Evolutionary conservation across 225 moss, liverwort and hornwort genomes (phyloP), one percentile per base, ranked within the genome.

Genomic region (Bryum argenteum): DNA sequence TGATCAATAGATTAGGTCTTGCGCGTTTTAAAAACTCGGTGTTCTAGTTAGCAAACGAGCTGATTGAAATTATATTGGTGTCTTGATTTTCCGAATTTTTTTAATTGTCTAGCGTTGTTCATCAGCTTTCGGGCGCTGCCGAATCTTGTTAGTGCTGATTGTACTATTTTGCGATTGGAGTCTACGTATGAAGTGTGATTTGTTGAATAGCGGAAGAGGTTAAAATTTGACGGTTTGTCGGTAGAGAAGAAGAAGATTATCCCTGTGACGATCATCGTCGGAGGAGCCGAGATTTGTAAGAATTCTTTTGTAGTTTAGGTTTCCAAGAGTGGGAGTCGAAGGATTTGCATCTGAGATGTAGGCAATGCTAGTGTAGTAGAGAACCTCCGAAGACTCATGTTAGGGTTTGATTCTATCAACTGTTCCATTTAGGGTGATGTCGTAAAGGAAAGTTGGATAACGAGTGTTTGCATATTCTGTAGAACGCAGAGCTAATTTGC

Each of bases 1-100:
- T 18, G 62, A n/a, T 72, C 63, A 54, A 28, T 70, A 11, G 33
- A 17, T 20, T 67, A 61, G 61, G n/a, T 58, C 33, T 17, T 22
- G 45, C 8, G 11, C 8, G 33, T 33, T 10, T 19, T 63, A 5
- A 20, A 28, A 57, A 24, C 24, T 42, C n/a, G 15, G 15, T 20
- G 1, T 63, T 13, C 19, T 64, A 1, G 38, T 21, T 52, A 39
- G 69, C 45, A 1, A 47, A 15, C 3, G 15, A 4, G 12, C 10
- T 3, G 45, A 12, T 47, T 47, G 45, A 47, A 47, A 11, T 47
- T 15, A 15, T 45, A 11, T 12, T 11, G 12, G 45, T 11, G 45
- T 26, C 26, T 26, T 4, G 26, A 26, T 26, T 12, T 11, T 45
- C 12, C 45, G 14, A 11, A 12, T 3, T 3, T 3, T 45, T 45